Conservation (phyloP, 2,329 filamentous ascomycete species). For the Xylariales sp. region DNA sequence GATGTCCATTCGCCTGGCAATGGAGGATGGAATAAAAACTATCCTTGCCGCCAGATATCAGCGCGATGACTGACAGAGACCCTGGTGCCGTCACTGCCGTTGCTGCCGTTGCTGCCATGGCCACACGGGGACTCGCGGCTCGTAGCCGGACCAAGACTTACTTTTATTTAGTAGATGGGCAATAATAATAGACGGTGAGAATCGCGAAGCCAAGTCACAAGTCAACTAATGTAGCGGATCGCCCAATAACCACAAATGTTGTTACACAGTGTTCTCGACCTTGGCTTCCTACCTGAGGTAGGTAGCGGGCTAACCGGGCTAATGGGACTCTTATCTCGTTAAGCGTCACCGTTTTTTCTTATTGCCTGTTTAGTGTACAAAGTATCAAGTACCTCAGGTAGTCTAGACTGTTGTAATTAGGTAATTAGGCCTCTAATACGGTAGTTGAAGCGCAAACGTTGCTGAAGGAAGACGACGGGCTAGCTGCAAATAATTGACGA, state of each 20-base stretch:
- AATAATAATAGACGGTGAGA: slow-evolving; percentile 4
- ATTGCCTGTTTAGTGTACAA: background rate
- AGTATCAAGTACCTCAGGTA: no score
- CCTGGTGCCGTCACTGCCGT: slow-evolving; percentile 48
- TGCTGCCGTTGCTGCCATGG: slow-evolving; percentile 57
- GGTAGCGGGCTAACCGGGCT: background rate
- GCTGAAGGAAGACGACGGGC: no score
- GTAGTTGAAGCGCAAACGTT: background rate
- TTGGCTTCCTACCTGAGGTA: background rate
- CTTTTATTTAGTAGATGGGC: slow-evolving; percentile 15
- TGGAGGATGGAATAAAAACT: slow-evolving; percentile 94
- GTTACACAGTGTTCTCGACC: slow-evolving; percentile 25
- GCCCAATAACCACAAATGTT: slow-evolving; percentile 7
- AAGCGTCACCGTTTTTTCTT: background rate
- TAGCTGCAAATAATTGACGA: no score
- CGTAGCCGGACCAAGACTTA: slow-evolving; percentile 21
- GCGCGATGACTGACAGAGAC: slow-evolving; percentile 81
- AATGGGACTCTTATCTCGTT: background rate
- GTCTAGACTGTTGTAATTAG: no score
- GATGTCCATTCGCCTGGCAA: slow-evolving; percentile 86
- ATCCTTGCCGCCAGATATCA: slow-evolving; percentile 97
- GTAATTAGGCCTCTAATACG: background rate
- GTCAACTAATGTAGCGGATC: background rate
- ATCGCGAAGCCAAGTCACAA: slow-evolving; percentile 16
- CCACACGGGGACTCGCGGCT: slow-evolving; percentile 10